Evolutionary conservation across 2,329 filamentous ascomycete genomes (phyloP).

Genomic region (Rosellinia necatrix): DNA sequence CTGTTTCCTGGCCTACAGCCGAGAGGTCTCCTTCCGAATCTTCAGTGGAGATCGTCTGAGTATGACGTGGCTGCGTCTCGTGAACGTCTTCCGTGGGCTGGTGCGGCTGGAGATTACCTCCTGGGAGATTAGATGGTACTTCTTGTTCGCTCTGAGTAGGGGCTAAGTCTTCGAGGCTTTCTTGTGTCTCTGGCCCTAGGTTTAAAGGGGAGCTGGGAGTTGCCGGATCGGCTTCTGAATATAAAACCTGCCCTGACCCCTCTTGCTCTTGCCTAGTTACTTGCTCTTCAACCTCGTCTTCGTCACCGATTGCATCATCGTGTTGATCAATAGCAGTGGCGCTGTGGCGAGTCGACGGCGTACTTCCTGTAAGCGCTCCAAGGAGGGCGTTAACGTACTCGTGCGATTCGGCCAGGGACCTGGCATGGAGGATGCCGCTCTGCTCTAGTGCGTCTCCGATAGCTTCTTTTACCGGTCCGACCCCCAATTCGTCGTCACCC

Average conservation of each 20-base stretch:
- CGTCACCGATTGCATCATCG: slow-evolving; percentile 18
- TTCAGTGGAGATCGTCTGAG: neutral
- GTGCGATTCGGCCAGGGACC: slow-evolving; percentile 51
- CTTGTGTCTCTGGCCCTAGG: neutral
- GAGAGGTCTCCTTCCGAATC: neutral
- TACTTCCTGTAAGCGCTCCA: slow-evolving; percentile 49
- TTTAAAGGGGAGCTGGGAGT: neutral
- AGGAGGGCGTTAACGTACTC: slow-evolving; percentile 57
- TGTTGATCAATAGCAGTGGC: neutral
- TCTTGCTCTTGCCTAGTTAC: neutral
- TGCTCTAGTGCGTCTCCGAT: slow-evolving; percentile 60
- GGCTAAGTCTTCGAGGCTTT: neutral
- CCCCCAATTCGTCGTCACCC: slow-evolving; percentile 60
- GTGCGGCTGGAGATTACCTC: neutral
- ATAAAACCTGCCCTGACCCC: slow-evolving; percentile 3
- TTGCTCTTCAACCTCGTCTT: slow-evolving; percentile 17
- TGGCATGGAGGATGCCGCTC: slow-evolving; percentile 55
- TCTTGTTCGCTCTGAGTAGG: neutral
- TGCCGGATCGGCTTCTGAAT: neutral
- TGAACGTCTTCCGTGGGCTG: neutral
- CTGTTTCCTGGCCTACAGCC: neutral
- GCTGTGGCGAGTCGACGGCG: slow-evolving; percentile 20
- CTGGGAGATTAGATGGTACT: neutral
- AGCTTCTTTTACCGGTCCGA: slow-evolving; percentile 56
- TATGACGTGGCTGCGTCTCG: neutral